Base-by-base conservation (phyloP, 805 yeast species). In the Maudiozyma saulgeensis region DNA sequence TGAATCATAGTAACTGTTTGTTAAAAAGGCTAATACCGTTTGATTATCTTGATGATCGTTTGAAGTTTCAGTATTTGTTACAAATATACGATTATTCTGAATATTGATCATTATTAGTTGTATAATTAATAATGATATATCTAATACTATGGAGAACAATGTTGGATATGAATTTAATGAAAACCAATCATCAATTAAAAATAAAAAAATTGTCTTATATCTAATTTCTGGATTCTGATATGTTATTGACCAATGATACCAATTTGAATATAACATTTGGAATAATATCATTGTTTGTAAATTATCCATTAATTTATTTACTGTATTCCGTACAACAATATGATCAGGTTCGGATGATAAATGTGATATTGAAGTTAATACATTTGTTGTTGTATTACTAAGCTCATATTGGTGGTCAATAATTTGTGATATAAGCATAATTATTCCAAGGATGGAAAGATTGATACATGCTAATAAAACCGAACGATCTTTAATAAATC, bases 401-500 rank as follows among this genome's bases (percentile, higher is more conserved):
- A 40, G 7, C 6, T 40, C 28, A 15, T 40, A 40, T 40, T 40
- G 43, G 15, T 40, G 21, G 23, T 40, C 31, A 12, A 40, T 12
- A 4, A 50, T 35, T 28, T 53, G 47, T n/a, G 45, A 28, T 41
- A 40, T 49, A 44, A 41, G 51, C 49, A 49, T 52, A n/a, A 46
- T 42, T 16, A 51, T 41, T 11, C 50, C 41, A 16, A 55, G 45
- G 16, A 49, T 43, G 18, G 51, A 44, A 43, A 53, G 41, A 11
- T 61, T 52, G 23, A 53, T 47, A 18, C 52, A 25, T 13, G 56
- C 60, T 43, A 58, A 45, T 46, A 51, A 12, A 7, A 57, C 37
- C 16, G 61, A 56, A 31, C 56, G 56, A 46, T 60, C 62, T 49
- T 53, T 56, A 34, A 56, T 50, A 41, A 51, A 60, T 23, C 63